Base-by-base conservation (phyloP, 257 asterid genomes). In the Gynochthodes officinalis region DNA sequence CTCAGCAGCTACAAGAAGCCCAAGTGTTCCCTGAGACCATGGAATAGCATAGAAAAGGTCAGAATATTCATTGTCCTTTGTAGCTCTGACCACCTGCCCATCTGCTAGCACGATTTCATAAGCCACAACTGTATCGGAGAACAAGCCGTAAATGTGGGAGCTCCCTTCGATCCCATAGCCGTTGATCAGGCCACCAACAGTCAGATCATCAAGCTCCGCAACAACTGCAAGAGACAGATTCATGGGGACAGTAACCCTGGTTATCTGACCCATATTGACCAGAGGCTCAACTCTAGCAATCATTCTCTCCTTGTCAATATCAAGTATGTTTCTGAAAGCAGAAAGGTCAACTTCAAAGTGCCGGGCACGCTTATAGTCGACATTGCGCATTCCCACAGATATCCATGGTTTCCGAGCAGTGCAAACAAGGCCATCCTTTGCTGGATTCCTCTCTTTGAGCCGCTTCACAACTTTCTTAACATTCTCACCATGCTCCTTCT, bases 21-120 rank as follows among this genome's bases (percentile, higher is more conserved):
- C 98, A 10, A 93, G 80, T n/a, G 98, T 93, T 39, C 98, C 98
- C 74, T 93, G 98, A 77, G 98, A 93, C 98, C 98, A 93, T 1
- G 98, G 98, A 75, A 93, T 83, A 28, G 96, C 90, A 79, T 94
- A 91, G 77, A 88, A 94, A 28, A 89, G 96, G 74, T 93, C 98
- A 6, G 98, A 83, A 76, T 80, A 90, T 67, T 90, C 92, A 16
- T 93, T 93, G 84, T 93, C 98, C 79, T 84, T 90, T 1, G 97
- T 93, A n/a, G 98, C 98, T 62, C 96, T 80, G 60, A 93, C 96
- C 81, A 93, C 43, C 67, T 70, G 78, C 37, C 98, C 98, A 75
- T 94, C 96, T 4, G 96, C 90, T 77, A 94, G 78, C 65, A 94
- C 87, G 44, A 94, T 86, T 76, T 94, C 98, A 76, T 85, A 91